Evolutionary conservation across 208 protist species (phyloP), one percentile per base, ranked within the genome.

Genomic region (Wallacemonas rigidus): DNA sequence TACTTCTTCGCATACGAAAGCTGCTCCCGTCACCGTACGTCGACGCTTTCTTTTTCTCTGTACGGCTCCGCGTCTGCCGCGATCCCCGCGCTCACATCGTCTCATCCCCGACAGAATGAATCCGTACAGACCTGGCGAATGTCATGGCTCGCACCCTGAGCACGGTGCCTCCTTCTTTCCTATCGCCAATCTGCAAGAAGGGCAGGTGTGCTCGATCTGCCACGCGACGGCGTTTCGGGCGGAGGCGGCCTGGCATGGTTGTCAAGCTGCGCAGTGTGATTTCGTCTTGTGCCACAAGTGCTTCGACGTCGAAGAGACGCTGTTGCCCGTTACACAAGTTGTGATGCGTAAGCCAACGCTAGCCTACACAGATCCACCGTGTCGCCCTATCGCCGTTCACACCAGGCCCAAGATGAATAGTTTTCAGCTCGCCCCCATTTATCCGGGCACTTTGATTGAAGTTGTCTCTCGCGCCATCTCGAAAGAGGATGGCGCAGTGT

Each of bases 231-330:
- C 82, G 1, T 79, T 82, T 61, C 70, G 76, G 35, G 81, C 85
- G 1, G 79, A 83, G 61, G 75, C 77, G 67, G 73, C 73, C 43
- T 95, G 90, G 90, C 89, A 83, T 51, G 35, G 60, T 47, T 95
- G 90, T 77, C 62, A 67, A 8, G 76, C 80, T 5, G 64, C 76
- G 15, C 61, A 67, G 5, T 95, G 90, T 48, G 72, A 72, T 45
- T 86, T 83, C 36, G 56, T 89, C 2, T 72, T 95, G 3, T 95
- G 90, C 61, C 72, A 72, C 51, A 95, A 95, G 77, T 95, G 90
- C 77, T 89, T 91, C 62, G 79, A 87, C 45, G 86, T 95, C 58
- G 77, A 93, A 9, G 87, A 95, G 69, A 62, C 79, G 47, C 69
- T 93, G 53, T 80, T 95, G 39, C 70, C 79, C 7, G 50, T 65